Percentiles rank a stretch among this genome's conserved stretches.
These are phyloP conservation scores for Dalbergia oliveri DNA, from an alignment of 306 rosid genomes.

Conservation along the genomic window DNA sequence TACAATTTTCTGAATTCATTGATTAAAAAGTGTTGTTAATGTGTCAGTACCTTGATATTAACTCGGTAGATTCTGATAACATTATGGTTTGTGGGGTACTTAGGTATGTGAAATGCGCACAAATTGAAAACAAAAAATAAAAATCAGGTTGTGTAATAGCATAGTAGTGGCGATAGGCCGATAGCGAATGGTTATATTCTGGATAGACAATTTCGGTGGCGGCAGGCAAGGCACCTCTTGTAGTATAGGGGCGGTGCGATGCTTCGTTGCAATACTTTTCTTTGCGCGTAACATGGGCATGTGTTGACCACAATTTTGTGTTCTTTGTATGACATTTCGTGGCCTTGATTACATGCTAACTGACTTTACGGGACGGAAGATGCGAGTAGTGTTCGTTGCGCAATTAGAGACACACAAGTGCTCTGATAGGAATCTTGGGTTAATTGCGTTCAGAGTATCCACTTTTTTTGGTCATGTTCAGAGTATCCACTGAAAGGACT, in stretches of 20 bases:
- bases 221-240: neutral
- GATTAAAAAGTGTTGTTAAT: neutral
- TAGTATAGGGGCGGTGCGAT: neutral
- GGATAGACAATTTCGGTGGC: neutral
- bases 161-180: neutral
- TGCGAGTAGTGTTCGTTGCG: slow-evolving; percentile 42
- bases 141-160: neutral
- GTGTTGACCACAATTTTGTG: slow-evolving; percentile 46
- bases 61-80: neutral
- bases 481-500: neutral
- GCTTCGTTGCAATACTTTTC: neutral
- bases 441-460: neutral
- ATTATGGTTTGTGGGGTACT: neutral
- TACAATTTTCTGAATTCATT: too few species aligned
- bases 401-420: slow-evolving; percentile 38
- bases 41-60: neutral
- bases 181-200: neutral
- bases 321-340: neutral
- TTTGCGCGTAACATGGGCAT: slow-evolving; percentile 31
- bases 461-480: neutral
- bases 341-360: slow-evolving; percentile 22
- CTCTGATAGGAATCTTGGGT: neutral
- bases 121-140: neutral
- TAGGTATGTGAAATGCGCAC: neutral
- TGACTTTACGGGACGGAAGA: slow-evolving; percentile 28